phyloP scores from a whole-genome alignment of 371 early-diverging fungal species.

The Mucor circinelloides region DNA sequence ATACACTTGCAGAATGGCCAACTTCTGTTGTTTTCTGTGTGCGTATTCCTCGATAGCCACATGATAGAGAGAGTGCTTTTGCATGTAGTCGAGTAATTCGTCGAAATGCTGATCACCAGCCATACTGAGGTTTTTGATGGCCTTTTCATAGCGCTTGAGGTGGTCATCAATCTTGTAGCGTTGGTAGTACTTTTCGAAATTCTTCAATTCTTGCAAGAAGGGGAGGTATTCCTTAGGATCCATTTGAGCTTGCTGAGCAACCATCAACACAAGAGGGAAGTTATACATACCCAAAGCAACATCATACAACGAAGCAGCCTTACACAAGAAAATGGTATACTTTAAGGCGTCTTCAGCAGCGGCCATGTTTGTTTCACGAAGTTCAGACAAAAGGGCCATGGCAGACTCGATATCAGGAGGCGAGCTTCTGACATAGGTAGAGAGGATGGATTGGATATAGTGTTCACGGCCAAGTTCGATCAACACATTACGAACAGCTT shows the following conservation, averaged over 20 bases:
- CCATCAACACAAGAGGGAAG: conserved; percentile 88
- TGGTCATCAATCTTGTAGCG: conserved; percentile 89
- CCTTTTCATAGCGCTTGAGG: conserved; percentile 70
- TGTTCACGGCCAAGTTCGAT: conserved; percentile 57
- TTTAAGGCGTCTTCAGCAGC: conserved; percentile 86
- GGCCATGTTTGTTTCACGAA: conserved; percentile 44
- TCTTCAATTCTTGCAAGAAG: conserved; percentile 82
- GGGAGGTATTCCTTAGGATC: conserved; percentile 96
- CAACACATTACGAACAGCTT: conserved; percentile 67
- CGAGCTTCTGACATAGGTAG: conserved; percentile 80
- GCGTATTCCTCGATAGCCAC: conserved; percentile 64
- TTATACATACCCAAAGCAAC: conserved; percentile 96
- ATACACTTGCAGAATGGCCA: conserved; percentile 59
- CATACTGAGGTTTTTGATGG: conserved; percentile 69
- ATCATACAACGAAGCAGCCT: conserved; percentile 85
- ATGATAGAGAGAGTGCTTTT: conserved; percentile 66
- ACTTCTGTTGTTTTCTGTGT: conserved; percentile 41
- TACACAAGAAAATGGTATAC: conserved; percentile 90
- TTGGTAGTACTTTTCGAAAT: conserved; percentile 73
- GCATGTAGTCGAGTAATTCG: conserved; percentile 67
- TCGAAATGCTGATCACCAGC: conserved; percentile 72
- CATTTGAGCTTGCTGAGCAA: conserved; percentile 93
- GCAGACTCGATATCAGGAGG: conserved; percentile 90
- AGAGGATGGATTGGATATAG: conserved; percentile 83
- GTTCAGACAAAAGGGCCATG: conserved; percentile 61